These are phyloP conservation scores for Leishmania braziliensis DNA, from an alignment of 208 protist genomes.

Conservation along the genomic window DNA sequence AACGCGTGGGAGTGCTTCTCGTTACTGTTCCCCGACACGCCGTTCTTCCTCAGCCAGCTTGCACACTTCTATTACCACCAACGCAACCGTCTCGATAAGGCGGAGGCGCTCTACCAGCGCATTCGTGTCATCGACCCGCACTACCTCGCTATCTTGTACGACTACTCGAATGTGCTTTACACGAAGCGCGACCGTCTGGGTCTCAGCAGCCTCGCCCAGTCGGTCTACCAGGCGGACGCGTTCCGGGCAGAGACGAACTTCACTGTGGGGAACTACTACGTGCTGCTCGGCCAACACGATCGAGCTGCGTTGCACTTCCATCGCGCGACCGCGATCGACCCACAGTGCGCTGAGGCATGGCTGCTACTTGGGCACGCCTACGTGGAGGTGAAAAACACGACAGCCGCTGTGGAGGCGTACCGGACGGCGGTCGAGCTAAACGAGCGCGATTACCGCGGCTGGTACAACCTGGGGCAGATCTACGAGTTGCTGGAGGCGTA, in stretches of 20 bases:
- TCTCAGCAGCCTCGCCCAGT: constrained; percentile 93
- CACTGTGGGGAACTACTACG: constrained; percentile 98
- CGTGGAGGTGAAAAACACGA: constrained; percentile 95
- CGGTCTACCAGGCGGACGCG: constrained; percentile 90
- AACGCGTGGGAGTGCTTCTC: constrained; percentile 73
- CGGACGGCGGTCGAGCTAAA: constrained; percentile 93
- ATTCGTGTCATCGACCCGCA: constrained; percentile 86
- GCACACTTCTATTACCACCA: constrained; percentile 91
- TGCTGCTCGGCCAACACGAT: constrained; percentile 93
- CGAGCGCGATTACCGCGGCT: constrained; percentile 94
- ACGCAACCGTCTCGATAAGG: constrained; percentile 75
- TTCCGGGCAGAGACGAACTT: constrained; percentile 97
- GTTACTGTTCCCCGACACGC: constrained; percentile 63
- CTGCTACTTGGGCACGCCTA: constrained; percentile 98
- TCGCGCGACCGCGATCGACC: constrained; percentile 87
- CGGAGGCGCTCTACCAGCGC: constrained; percentile 88
- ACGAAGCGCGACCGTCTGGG: constrained; percentile 86
- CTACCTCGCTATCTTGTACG: constrained; percentile 92
- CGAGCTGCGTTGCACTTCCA: constrained; percentile 96
- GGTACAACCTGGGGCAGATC: constrained; percentile 97
- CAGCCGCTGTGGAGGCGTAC: constrained; percentile 96
- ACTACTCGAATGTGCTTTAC: constrained; percentile 98
- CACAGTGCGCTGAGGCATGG: constrained; percentile 93
- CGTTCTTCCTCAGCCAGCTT: constrained; percentile 78
- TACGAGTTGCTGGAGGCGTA: constrained; percentile 97